These are phyloP conservation scores for Starmerella cellae DNA, from an alignment of 805 yeast genomes.

Conservation along the genomic window DNA sequence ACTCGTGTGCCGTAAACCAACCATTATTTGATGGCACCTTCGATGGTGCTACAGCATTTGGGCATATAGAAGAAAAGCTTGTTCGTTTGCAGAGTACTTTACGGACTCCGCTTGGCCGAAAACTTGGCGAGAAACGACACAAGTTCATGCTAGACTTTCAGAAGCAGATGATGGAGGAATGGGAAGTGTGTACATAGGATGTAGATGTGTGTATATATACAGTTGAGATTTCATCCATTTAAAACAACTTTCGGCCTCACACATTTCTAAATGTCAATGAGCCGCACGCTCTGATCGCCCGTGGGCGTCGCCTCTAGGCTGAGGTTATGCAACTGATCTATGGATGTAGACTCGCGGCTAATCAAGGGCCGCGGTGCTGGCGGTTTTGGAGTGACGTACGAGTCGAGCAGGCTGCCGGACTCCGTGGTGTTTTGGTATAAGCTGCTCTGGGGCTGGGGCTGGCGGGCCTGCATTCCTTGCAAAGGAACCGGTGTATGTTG, in stretches of 20 bases:
- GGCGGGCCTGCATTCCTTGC: no score
- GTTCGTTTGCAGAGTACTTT: constrained; percentile 23
- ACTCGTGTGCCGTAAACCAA: constrained; percentile 22
- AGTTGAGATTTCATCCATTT: no score
- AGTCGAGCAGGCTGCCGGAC: not conserved
- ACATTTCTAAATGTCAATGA: constrained; percentile 20
- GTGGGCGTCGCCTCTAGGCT: constrained; percentile 1
- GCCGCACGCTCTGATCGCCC: constrained; percentile 16
- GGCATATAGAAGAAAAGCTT: constrained; percentile 27
- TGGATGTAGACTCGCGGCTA: constrained; percentile 1
- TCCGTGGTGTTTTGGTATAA: not conserved
- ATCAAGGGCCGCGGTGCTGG: constrained; percentile 5
- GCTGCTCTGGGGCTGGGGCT: not conserved
- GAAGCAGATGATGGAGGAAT: constrained; percentile 2
- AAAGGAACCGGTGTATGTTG: no score
- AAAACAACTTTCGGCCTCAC: no score
- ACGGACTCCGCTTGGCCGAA: constrained; percentile 22
- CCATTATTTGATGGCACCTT: constrained; percentile 21
- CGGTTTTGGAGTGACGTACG: not conserved
- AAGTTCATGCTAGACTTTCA: constrained; percentile 4
- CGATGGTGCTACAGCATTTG: constrained; percentile 19
- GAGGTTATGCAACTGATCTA: constrained; percentile 11
- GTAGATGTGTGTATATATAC: no score
- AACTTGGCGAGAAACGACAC: constrained; percentile 15
- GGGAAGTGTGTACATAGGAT: not conserved